These are phyloP conservation scores for Testicularia cyperi DNA, from an alignment of 1,284 basidiomycete species.

Conservation along the genomic window DNA sequence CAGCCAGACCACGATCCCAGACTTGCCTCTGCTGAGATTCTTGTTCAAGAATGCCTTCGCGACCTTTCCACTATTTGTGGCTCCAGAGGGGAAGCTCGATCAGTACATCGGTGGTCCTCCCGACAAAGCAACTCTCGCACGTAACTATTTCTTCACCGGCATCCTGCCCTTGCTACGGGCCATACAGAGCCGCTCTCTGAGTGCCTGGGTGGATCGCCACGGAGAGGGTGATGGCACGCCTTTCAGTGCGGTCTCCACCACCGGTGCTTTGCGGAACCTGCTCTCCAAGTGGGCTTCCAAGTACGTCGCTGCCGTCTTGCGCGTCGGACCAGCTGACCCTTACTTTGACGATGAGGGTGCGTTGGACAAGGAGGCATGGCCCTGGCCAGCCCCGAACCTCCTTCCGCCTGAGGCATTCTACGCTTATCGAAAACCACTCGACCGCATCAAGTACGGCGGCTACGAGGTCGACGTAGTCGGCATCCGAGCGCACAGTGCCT, in stretches of 20 bases:
- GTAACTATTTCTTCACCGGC: constrained; percentile 42
- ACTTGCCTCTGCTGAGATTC: constrained; percentile 52
- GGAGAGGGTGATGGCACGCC: constrained; percentile 53
- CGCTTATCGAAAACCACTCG: constrained; percentile 48
- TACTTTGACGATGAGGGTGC: constrained; percentile 35
- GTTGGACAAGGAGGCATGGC: constrained; percentile 37
- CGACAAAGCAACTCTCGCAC: constrained; percentile 46
- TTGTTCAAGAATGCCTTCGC: constrained; percentile 52
- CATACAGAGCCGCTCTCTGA: constrained; percentile 49
- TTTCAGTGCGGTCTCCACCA: constrained; percentile 41
- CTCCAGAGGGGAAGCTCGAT: constrained; percentile 36
- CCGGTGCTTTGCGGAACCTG: constrained; percentile 19
- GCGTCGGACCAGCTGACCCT: constrained; percentile 42
- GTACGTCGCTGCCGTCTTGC: constrained; percentile 48
- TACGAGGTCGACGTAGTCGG: constrained; percentile 55
- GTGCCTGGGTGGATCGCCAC: constrained; percentile 47
- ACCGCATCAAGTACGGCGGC: constrained; percentile 50
- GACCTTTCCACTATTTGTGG: constrained; percentile 54
- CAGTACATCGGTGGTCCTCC: constrained; percentile 35
- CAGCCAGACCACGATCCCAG: constrained; percentile 23
- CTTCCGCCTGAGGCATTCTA: constrained; percentile 53
- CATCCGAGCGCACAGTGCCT: constrained; percentile 28
- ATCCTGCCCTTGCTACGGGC: constrained; percentile 49
- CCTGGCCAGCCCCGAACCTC: constrained; percentile 48
- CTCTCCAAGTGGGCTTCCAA: constrained; percentile 42